phyloP scores from a whole-genome alignment of 2,329 filamentous ascomycete genomes.

The Colletotrichum sp. region DNA sequence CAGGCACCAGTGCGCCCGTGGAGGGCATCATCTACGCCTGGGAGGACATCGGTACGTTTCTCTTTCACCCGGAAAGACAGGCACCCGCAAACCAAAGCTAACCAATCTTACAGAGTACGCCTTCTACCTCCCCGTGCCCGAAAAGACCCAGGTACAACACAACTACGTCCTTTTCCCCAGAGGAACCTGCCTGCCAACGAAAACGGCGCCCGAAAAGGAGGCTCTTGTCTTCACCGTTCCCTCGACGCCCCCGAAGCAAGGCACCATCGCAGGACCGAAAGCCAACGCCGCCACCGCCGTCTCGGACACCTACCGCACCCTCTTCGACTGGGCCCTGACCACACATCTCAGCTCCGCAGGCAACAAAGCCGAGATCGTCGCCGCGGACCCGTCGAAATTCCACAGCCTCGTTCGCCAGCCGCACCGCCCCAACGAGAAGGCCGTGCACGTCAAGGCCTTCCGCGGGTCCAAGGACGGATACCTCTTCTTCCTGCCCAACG shows the following conservation, averaged over 20 bases:
- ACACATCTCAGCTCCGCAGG: slow-evolving; percentile 54
- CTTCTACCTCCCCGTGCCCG: slow-evolving; percentile 69
- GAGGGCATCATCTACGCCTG: slow-evolving; percentile 62
- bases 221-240: slow-evolving; percentile 70
- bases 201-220: slow-evolving; percentile 50
- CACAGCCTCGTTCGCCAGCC: slow-evolving; percentile 60
- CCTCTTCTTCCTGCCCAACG: slow-evolving; percentile 68
- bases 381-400: slow-evolving; percentile 60
- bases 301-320: slow-evolving; percentile 60
- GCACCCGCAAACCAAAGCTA: neutral
- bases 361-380: slow-evolving; percentile 52
- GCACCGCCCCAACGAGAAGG: slow-evolving; percentile 64
- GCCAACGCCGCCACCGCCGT: slow-evolving; percentile 54
- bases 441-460: slow-evolving; percentile 70
- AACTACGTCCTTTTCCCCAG: slow-evolving; percentile 69
- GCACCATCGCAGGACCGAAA: slow-evolving; percentile 56
- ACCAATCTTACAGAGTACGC: slow-evolving; percentile 51
- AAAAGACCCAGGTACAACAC: slow-evolving; percentile 68
- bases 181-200: slow-evolving; percentile 56
- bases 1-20: slow-evolving; percentile 55
- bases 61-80: rapidly evolving
- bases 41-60: slow-evolving; percentile 61
- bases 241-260: slow-evolving; percentile 63
- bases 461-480: slow-evolving; percentile 72
- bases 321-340: slow-evolving; percentile 66